Percentiles rank a stretch among this genome's conserved stretches.
phyloP scores from a whole-genome alignment of 495 filamentous ascomycete species.

The Podospora fimiseda region DNA sequence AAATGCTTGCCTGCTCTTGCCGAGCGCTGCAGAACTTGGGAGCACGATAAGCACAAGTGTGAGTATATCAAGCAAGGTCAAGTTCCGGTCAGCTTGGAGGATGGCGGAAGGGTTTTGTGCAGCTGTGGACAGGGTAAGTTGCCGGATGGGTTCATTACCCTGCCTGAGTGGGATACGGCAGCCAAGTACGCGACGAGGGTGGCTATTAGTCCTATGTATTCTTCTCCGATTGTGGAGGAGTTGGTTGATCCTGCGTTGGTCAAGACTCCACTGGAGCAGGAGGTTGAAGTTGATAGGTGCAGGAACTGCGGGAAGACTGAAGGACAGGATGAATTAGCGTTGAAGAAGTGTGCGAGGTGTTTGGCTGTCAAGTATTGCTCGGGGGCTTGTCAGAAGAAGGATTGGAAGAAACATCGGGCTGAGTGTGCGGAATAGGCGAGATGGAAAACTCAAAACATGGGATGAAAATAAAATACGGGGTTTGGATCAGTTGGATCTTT shows the following conservation, averaged over 20 bases:
- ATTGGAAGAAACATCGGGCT: conserved; percentile 34
- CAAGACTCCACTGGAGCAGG: not conserved
- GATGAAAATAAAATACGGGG: too few relatives aligned
- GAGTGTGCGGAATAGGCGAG: conserved; percentile 31
- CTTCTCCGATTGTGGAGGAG: conserved; percentile 27
- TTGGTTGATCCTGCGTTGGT: conserved; percentile 14
- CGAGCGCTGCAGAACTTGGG: conserved; percentile 51
- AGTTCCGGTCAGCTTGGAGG: conserved; percentile 24
- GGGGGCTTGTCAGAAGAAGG: conserved; percentile 29
- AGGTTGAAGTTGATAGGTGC: conserved; percentile 11
- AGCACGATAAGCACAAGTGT: conserved; percentile 37
- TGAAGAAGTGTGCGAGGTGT: conserved; percentile 28
- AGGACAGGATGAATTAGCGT: conserved; percentile 9
- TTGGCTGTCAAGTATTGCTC: conserved; percentile 29
- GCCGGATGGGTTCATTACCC: conserved; percentile 20
- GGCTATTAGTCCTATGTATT: conserved; percentile 32
- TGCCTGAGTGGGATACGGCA: conserved; percentile 28
- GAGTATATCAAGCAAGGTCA: conserved; percentile 35
- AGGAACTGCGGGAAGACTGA: conserved; percentile 23
- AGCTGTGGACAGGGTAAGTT: conserved; percentile 31
- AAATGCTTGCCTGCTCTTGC: conserved; percentile 38
- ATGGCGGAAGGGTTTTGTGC: conserved; percentile 27
- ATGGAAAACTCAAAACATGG: too few relatives aligned
- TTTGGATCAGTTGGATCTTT: too few relatives aligned
- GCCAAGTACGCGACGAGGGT: conserved; percentile 25